Base-by-base conservation (phyloP, 2,329 filamentous ascomycete species). In the Fusarium penzigii region DNA sequence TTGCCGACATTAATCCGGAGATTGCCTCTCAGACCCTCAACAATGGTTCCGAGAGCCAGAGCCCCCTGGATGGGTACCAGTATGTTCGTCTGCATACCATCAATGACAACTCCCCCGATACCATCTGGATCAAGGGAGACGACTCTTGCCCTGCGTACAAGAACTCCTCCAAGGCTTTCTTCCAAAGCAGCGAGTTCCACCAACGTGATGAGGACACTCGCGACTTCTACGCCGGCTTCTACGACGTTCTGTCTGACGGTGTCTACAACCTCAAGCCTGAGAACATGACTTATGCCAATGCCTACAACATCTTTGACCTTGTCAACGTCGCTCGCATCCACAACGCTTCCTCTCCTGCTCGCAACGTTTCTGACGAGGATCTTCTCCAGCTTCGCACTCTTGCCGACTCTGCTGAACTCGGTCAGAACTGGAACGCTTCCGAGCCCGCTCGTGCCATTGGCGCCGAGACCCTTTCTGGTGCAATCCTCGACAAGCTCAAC, bases 101-200 rank as follows among this genome's bases (percentile, higher is more conserved):
- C 44, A 65, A 61, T 47, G 59, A 63, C 20, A 64, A 70, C 36
- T 69, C 68, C 9, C 68, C 67, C 8, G 67, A 70, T 42, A 69
- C 65, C 11, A 69, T 71, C 44, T 72, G 70, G 69, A 70, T 72
- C 59, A 72, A 71, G 56, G 69, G 69, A 8, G 69, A 71, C 10
- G 69, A 70, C 2, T 57, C 55, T n/a, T 71, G 68, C 41, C 68
- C 69, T 5, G 65, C 62, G 3, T 66, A 65, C 29, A 59, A 53
- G 1, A 55, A 51, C 0, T 58, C 68, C 0, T 64, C 59, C 42
- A 61, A 65, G 52, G 56, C 64, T 1, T 71, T 69, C 41, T 51
- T 54, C 48, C 43, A 65, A n/a, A 70, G 67, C 46, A 55, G 59
- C 1, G 53, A 59, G 1, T 72, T 65, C 41, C 39, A 54, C 34